phyloP scores from a whole-genome alignment of 116 monocot genomes.

The Phalaenopsis hybrid region DNA sequence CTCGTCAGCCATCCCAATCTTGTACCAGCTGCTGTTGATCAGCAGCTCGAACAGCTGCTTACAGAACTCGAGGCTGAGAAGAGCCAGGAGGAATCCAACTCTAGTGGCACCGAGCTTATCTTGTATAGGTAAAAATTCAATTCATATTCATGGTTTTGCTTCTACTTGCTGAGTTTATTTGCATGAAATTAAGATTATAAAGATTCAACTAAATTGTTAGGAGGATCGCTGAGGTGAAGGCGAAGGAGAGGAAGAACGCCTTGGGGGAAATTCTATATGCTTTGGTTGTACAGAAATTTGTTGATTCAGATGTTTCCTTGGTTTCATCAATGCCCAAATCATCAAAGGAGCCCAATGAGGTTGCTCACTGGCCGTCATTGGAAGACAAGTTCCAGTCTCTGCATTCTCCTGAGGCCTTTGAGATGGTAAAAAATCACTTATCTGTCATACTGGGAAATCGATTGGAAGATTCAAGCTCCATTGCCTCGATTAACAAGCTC shows the following conservation, averaged over 20 bases:
- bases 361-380: neutral
- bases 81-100: neutral
- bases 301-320: neutral
- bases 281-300: neutral
- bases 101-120: neutral
- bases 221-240: slow-evolving; percentile 10
- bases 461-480: slow-evolving; percentile 17
- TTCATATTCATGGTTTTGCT: neutral
- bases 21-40: slow-evolving; percentile 3
- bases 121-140: neutral
- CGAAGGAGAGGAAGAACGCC: slow-evolving; percentile 8
- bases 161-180: neutral
- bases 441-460: slow-evolving; percentile 15
- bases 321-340: neutral
- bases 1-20: slow-evolving; percentile 12
- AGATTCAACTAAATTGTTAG: neutral
- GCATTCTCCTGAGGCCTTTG: slow-evolving; percentile 16
- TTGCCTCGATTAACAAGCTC: slow-evolving; percentile 20
- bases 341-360: neutral
- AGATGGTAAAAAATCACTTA: slow-evolving; percentile 16
- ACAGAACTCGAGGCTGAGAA: slow-evolving; percentile 4
- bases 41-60: slow-evolving; percentile 11
- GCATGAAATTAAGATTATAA: neutral
- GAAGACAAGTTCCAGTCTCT: neutral
- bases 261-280: slow-evolving; percentile 8